A percentile compares a stretch with the other conserved stretches of the same genome.
phyloP scores from a whole-genome alignment of 2,329 filamentous ascomycete genomes.

The Trichoderma sp. region DNA sequence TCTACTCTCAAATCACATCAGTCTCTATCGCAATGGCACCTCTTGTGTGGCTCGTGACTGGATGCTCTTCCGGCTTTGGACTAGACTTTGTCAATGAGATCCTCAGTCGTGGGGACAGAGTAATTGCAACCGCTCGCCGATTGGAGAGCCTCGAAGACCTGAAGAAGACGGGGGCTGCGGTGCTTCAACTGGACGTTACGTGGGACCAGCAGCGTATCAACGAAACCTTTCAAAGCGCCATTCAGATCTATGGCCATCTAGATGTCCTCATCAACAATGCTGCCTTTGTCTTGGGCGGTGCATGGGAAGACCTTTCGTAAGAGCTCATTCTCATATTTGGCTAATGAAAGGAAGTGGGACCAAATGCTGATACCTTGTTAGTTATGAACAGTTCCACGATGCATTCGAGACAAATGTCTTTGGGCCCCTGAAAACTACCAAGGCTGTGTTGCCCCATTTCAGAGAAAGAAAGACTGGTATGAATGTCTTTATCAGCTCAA shows the following conservation, averaged over 20 bases:
- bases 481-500: constrained; percentile 21
- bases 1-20: not conserved
- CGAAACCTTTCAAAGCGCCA: constrained; percentile 27
- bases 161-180: constrained; percentile 26
- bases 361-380: not conserved
- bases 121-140: constrained; percentile 26
- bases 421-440: constrained; percentile 1
- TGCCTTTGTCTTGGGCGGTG: constrained; percentile 19
- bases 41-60: constrained; percentile 32
- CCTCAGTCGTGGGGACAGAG: constrained; percentile 27
- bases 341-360: not conserved
- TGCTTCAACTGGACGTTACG: constrained; percentile 34
- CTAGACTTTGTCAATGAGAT: constrained; percentile 3
- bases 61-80: constrained; percentile 20
- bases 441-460: constrained; percentile 12
- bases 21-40: constrained; percentile 29
- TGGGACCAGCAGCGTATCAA: constrained; percentile 22
- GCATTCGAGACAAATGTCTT: constrained; percentile 17
- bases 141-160: constrained; percentile 24
- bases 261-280: constrained; percentile 31
- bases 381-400: not conserved
- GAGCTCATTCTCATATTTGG: not conserved
- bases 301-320: constrained; percentile 16
- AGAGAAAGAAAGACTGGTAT: constrained; percentile 13
- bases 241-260: constrained; percentile 28